These are phyloP conservation scores for Lentinula detonsa DNA, from an alignment of 768 basidiomycete genomes.

Conservation along the genomic window DNA sequence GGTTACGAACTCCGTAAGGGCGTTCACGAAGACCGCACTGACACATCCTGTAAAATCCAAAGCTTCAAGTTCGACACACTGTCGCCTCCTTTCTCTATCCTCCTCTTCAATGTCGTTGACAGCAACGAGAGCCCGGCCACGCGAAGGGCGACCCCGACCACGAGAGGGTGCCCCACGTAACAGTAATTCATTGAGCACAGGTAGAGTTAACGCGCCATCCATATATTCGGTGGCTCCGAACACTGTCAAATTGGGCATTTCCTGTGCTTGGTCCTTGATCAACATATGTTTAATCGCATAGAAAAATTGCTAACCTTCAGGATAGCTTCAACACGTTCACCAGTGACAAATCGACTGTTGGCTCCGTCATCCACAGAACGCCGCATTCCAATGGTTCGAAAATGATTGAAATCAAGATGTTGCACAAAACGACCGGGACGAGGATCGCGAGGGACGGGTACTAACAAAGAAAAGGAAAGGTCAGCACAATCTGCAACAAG, in stretches of 20 bases:
- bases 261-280: constrained; percentile 37
- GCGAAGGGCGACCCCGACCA: constrained; percentile 60
- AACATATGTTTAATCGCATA: constrained; percentile 5
- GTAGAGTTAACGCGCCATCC: constrained; percentile 83
- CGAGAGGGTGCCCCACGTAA: constrained; percentile 75
- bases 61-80: constrained; percentile 78
- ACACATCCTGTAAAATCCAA: constrained; percentile 95
- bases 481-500: not conserved
- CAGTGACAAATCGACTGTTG: constrained; percentile 88
- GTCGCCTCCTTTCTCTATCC: constrained; percentile 65
- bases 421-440: constrained; percentile 76
- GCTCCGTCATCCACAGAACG: constrained; percentile 88
- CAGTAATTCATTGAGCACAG: constrained; percentile 86
- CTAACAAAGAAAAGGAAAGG: constrained; percentile 27
- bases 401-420: constrained; percentile 93
- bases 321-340: constrained; percentile 72
- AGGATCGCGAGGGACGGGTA: constrained; percentile 64
- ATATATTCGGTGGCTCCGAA: constrained; percentile 99
- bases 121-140: constrained; percentile 54
- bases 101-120: constrained; percentile 64
- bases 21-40: constrained; percentile 83
- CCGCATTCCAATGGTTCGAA: constrained; percentile 94
- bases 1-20: constrained; percentile 77
- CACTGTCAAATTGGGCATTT: constrained; percentile 77
- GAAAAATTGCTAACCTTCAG: constrained; percentile 51